A percentile compares a stretch with the other conserved stretches of the same genome.
These are phyloP conservation scores for Fomitopsis palustris DNA, from an alignment of 1,284 basidiomycete genomes.

Conservation along the genomic window DNA sequence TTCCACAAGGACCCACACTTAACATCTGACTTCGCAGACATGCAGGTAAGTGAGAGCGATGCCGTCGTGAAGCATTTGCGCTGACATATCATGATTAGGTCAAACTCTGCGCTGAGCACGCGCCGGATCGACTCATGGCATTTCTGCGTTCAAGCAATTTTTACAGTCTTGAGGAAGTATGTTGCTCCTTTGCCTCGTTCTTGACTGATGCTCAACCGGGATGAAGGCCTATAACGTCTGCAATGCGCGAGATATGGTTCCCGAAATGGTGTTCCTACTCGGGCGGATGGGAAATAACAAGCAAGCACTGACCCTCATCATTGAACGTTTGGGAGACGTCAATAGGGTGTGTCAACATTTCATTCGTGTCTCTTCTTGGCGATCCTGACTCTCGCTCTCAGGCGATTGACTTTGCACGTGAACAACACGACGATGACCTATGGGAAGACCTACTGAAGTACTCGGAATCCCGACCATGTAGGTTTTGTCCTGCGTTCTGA, in stretches of 20 bases:
- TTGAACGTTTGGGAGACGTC: constrained; percentile 93
- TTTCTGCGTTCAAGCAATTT: constrained; percentile 91
- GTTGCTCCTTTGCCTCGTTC: constrained; percentile 7
- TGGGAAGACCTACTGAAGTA: constrained; percentile 97
- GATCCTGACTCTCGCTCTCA: constrained; percentile 24
- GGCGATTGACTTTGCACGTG: constrained; percentile 98
- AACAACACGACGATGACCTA: constrained; percentile 94
- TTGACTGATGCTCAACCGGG: neutral
- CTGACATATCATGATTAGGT: constrained; percentile 45
- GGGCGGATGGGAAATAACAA: constrained; percentile 98
- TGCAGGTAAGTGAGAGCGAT: constrained; percentile 51
- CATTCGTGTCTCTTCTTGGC: neutral
- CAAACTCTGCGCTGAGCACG: constrained; percentile 89
- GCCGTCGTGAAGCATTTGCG: neutral
- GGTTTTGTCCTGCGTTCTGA: constrained; percentile 15
- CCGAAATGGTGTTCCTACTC: constrained; percentile 97
- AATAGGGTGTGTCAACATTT: constrained; percentile 54
- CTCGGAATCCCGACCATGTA: constrained; percentile 89
- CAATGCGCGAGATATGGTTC: constrained; percentile 81
- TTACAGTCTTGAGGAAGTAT: constrained; percentile 85
- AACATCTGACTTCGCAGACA: constrained; percentile 79
- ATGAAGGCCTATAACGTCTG: constrained; percentile 85
- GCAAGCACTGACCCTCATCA: constrained; percentile 91
- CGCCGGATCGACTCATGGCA: constrained; percentile 76
- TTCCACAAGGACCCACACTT: constrained; percentile 86